These are phyloP conservation scores for Petunia axillaris DNA, from an alignment of 257 asterid genomes.

Conservation along the genomic window DNA sequence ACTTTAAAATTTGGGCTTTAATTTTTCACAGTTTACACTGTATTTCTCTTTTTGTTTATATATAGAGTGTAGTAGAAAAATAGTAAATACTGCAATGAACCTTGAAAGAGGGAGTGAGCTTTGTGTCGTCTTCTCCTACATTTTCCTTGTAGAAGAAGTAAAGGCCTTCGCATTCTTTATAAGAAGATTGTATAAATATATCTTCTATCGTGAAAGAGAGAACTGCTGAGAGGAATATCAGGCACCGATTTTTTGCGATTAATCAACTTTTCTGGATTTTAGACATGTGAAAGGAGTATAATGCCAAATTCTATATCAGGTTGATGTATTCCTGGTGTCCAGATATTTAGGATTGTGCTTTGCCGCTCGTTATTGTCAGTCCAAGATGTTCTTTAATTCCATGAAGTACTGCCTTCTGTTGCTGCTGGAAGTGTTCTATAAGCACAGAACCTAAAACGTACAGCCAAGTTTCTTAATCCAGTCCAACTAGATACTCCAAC, in stretches of 20 bases:
- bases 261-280: too few species aligned
- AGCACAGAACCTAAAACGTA: neutral
- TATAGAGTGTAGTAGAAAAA: neutral
- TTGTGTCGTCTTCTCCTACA: neutral
- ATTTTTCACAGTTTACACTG: neutral
- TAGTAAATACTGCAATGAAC: neutral
- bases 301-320: too few species aligned
- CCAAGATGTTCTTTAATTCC: neutral
- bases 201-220: too few species aligned
- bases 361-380: too few species aligned
- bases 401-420: neutral
- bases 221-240: too few species aligned
- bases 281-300: too few species aligned
- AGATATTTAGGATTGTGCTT: too few species aligned
- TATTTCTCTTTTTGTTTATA: neutral
- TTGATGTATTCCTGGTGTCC: too few species aligned
- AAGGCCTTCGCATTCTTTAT: neutral
- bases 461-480: neutral
- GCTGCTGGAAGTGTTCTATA: neutral
- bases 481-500: neutral
- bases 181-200: too few species aligned
- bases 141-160: neutral
- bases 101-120: neutral
- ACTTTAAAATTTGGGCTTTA: conserved; percentile 6
- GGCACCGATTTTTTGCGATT: too few species aligned